These are phyloP conservation scores for Hypoxylon intermedium DNA, from an alignment of 495 filamentous ascomycete genomes.

Conservation along the genomic window DNA sequence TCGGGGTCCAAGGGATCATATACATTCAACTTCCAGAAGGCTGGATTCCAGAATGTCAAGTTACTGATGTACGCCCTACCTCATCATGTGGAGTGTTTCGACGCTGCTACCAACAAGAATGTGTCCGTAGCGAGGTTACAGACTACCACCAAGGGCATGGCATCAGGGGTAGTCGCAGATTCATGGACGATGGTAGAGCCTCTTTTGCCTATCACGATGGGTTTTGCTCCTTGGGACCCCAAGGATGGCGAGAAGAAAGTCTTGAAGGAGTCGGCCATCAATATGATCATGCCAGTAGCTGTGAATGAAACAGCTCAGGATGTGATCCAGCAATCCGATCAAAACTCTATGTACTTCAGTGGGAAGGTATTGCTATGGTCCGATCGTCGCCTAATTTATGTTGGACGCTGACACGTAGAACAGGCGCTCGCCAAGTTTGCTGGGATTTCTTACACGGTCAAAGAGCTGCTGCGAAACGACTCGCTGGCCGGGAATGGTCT, in stretches of 20 bases:
- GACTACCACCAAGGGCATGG: slow-evolving; percentile 86
- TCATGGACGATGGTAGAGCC: slow-evolving; percentile 80
- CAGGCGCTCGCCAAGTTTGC: slow-evolving; percentile 88
- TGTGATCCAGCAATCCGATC: slow-evolving; percentile 71
- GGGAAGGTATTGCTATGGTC: slow-evolving; percentile 67
- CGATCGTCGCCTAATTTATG: neutral
- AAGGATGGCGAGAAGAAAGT: slow-evolving; percentile 54
- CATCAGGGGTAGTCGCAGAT: slow-evolving; percentile 75
- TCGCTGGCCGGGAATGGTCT: slow-evolving; percentile 68
- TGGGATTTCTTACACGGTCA: slow-evolving; percentile 69
- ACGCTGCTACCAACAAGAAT: slow-evolving; percentile 60
- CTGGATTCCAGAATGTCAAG: slow-evolving; percentile 60
- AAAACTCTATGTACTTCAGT: slow-evolving; percentile 93
- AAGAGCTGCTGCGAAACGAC: slow-evolving; percentile 68
- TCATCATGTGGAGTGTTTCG: slow-evolving; percentile 82
- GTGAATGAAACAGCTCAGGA: slow-evolving; percentile 73
- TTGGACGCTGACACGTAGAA: slow-evolving; percentile 31
- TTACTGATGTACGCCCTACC: slow-evolving; percentile 89
- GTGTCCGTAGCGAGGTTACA: slow-evolving; percentile 68
- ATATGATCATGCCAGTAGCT: slow-evolving; percentile 64
- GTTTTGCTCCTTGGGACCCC: slow-evolving; percentile 76
- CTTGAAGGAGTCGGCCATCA: slow-evolving; percentile 61
- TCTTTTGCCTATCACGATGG: slow-evolving; percentile 74
- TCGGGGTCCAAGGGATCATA: slow-evolving; percentile 71
- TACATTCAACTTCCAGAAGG: slow-evolving; percentile 71